Evolutionary conservation across 371 early-diverging fungal genomes (phyloP), one percentile per base, ranked within the genome.

Genomic region (Blakeslea trispora): DNA sequence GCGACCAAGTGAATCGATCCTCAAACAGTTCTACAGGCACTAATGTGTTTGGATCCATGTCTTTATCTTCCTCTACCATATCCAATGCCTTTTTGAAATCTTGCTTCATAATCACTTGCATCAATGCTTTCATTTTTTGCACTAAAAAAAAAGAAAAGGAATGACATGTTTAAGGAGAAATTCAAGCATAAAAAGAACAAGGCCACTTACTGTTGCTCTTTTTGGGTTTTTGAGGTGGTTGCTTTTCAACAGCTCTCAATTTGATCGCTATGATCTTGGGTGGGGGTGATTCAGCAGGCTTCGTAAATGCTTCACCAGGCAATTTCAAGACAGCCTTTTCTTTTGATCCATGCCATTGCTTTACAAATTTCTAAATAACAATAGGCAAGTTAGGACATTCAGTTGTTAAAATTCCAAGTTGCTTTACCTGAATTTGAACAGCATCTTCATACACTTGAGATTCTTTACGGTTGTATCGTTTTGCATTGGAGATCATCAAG

Each of bases 401-500:
- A n/a, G n/a, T n/a, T n/a, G n/a, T n/a, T n/a, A n/a, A n/a, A n/a
- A n/a, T n/a, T n/a, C n/a, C n/a, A 42, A 17, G 17, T 7, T 13
- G 0, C 18, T n/a, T 53, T 78, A 81, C 83, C 64, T 83, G 83
- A 2, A 93, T 71, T 32, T 70, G 77, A 19, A 72, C 60, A 14
- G 92, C 91, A 71, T 94, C 94, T 24, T 84, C 64, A 64, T 85
- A 88, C 0, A 92, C 87, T 50, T 82, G 77, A 9, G 88, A 88
- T n/a, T 86, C 89, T 48, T 89, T 86, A 8, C 81, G 71, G 46
- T 94, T 94, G 67, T 91, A 94, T 8, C 74, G 81, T 56, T 85
- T 85, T 1, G 94, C 94, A 63, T 94, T 93, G 2, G 71, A 65
- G 32, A 90, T 86, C 89, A 94, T 89, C 11, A 84, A 64, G 1